Conservation (phyloP, 768 basidiomycete genomes). For the Suillus sp. region DNA sequence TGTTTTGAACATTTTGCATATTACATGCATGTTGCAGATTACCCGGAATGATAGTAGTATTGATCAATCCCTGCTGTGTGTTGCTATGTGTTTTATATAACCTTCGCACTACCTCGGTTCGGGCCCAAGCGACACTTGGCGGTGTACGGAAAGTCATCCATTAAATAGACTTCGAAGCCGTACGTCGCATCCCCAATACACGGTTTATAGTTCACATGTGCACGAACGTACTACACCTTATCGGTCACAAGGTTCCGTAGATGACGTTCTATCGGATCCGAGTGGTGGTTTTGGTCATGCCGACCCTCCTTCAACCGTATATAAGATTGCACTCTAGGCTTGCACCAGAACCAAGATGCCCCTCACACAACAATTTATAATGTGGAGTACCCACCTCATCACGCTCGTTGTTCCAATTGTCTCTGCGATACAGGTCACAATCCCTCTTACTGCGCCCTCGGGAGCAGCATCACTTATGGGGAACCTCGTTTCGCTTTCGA, state of each 20-base stretch:
- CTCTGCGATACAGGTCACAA: constrained; percentile 33
- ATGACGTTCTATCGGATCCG: background rate
- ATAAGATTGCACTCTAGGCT: constrained; percentile 1
- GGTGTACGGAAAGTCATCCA: too few relatives aligned
- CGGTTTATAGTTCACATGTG: too few relatives aligned
- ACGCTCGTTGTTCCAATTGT: constrained; percentile 10
- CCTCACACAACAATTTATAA: constrained; percentile 12
- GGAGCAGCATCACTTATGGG: constrained; percentile 41
- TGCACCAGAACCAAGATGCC: background rate
- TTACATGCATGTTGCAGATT: too few relatives aligned
- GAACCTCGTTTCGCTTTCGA: constrained; percentile 62
- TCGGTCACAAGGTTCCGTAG: constrained; percentile 9
- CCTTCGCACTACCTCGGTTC: too few relatives aligned
- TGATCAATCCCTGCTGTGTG: too few relatives aligned
- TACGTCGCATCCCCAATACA: background rate
- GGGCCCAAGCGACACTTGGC: too few relatives aligned
- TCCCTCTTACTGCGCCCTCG: constrained; percentile 42
- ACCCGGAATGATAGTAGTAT: too few relatives aligned
- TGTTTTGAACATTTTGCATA: too few relatives aligned
- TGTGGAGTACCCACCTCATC: constrained; percentile 13
- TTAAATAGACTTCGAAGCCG: background rate
- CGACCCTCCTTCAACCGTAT: background rate
- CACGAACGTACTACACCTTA: background rate
- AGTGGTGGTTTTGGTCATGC: background rate
- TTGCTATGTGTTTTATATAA: too few relatives aligned